These are phyloP conservation scores for Penicillium sp. DNA, from an alignment of 2,329 filamentous ascomycete species.

Conservation along the genomic window DNA sequence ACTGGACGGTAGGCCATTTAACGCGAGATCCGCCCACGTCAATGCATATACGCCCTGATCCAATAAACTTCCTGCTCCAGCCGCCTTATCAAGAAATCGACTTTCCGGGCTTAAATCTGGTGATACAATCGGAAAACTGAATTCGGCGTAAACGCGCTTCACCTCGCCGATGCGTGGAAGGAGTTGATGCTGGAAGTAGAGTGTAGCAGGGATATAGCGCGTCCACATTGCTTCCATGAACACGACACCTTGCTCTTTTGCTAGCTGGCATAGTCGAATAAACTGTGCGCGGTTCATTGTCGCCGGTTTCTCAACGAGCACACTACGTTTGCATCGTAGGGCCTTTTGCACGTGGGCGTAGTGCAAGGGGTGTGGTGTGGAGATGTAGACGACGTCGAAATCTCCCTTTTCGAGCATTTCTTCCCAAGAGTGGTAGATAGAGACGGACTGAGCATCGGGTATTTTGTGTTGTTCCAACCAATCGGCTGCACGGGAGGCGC, in stretches of 20 bases:
- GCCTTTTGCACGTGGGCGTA: slow-evolving; percentile 25
- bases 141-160: slow-evolving; percentile 43
- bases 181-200: slow-evolving; percentile 49
- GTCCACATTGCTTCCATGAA: slow-evolving; percentile 34
- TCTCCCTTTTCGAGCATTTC: slow-evolving; percentile 26
- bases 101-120: slow-evolving; percentile 38
- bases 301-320: slow-evolving; percentile 30
- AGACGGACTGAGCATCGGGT: slow-evolving; percentile 16
- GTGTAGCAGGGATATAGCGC: slow-evolving; percentile 26
- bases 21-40: slow-evolving; percentile 62
- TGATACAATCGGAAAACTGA: slow-evolving; percentile 26
- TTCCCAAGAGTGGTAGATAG: slow-evolving; percentile 25
- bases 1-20: slow-evolving; percentile 6
- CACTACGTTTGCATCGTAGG: slow-evolving; percentile 21
- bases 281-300: slow-evolving; percentile 28
- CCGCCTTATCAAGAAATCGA: slow-evolving; percentile 72
- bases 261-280: slow-evolving; percentile 1
- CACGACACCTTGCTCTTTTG: slow-evolving; percentile 20
- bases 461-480: slow-evolving; percentile 26
- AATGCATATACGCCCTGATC: slow-evolving; percentile 78
- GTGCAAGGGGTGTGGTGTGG: slow-evolving; percentile 29
- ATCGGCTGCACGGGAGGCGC: slow-evolving; percentile 16
- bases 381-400: slow-evolving; percentile 32
- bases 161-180: slow-evolving; percentile 54
- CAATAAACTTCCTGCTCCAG: slow-evolving; percentile 73